These are phyloP conservation scores for Metarhizium humberi DNA, from an alignment of 2,329 filamentous ascomycete genomes.

Conservation along the genomic window DNA sequence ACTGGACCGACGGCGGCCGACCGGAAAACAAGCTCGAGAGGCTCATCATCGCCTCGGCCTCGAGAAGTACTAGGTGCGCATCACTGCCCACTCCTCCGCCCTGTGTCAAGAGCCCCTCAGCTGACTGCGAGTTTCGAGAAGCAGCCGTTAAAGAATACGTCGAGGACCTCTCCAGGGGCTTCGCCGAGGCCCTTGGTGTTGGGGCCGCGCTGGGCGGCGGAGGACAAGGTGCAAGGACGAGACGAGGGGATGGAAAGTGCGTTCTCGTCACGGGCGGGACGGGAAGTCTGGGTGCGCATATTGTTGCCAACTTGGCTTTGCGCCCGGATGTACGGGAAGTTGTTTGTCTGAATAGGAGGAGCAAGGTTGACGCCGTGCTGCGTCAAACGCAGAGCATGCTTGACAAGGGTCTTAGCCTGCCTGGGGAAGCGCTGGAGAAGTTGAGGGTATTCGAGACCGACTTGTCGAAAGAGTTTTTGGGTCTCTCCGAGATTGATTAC, in stretches of 20 bases:
- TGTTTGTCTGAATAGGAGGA: conserved; percentile 36
- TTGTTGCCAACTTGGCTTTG: conserved; percentile 20
- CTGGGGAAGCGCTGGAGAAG: background rate
- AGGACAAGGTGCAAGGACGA: background rate
- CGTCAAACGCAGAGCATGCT: background rate
- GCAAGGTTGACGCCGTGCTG: background rate
- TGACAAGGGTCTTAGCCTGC: background rate
- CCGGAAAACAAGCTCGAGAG: conserved; percentile 8
- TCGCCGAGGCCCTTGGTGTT: background rate
- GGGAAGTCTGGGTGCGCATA: conserved; percentile 28
- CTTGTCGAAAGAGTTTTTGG: background rate
- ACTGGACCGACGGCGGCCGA: conserved; percentile 11
- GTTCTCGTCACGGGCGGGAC: conserved; percentile 29
- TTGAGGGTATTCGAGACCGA: background rate
- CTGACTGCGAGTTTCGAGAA: background rate
- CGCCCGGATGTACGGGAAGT: conserved; percentile 18
- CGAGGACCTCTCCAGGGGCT: background rate
- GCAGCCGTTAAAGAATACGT: background rate
- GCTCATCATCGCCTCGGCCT: conserved; percentile 5
- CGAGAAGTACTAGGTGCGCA: background rate
- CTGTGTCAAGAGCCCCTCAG: background rate
- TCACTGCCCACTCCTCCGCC: background rate
- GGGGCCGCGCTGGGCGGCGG: too few relatives aligned
- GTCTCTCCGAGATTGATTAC: background rate
- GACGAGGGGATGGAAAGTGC: background rate